These are phyloP conservation scores for Zymoseptoria brevis DNA, from an alignment of 2,329 filamentous ascomycete genomes.

Conservation along the genomic window DNA sequence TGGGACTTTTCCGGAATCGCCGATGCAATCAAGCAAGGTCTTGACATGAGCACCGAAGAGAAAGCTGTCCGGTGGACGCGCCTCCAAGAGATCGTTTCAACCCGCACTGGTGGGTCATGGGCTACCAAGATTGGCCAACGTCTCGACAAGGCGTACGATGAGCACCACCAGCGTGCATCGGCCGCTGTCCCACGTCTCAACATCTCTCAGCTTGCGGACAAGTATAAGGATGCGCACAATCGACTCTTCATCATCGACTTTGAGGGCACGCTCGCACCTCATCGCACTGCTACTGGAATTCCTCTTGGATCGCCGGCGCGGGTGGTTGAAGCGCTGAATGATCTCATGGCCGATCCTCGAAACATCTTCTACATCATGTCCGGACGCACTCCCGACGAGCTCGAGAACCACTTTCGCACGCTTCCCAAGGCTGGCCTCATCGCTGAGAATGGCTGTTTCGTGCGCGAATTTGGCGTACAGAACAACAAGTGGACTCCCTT, in stretches of 20 bases:
- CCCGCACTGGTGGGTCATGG: slow-evolving; percentile 82
- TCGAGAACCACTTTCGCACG: slow-evolving; percentile 76
- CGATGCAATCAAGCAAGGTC: slow-evolving; percentile 71
- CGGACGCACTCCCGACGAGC: slow-evolving; percentile 74
- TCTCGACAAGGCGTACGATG: slow-evolving; percentile 68
- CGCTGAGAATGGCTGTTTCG: slow-evolving; percentile 88
- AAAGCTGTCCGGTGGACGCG: slow-evolving; percentile 66
- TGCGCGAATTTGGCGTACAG: slow-evolving; percentile 57
- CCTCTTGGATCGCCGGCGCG: slow-evolving; percentile 80
- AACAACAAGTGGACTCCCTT: slow-evolving; percentile 66
- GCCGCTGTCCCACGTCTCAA: slow-evolving; percentile 81
- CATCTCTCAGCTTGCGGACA: slow-evolving; percentile 52
- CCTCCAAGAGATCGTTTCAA: slow-evolving; percentile 64
- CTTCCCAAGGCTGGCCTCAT: slow-evolving; percentile 81
- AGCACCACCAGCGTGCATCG: slow-evolving; percentile 77
- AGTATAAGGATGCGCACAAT: slow-evolving; percentile 58
- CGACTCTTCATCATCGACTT: slow-evolving; percentile 88
- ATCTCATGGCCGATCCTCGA: slow-evolving; percentile 67
- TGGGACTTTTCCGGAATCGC: slow-evolving; percentile 82
- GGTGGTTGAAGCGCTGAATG: slow-evolving; percentile 73
- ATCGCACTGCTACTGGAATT: slow-evolving; percentile 75
- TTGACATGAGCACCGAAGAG: slow-evolving; percentile 72
- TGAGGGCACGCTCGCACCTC: slow-evolving; percentile 83
- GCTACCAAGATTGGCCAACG: slow-evolving; percentile 65
- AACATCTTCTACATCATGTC: slow-evolving; percentile 96